These are phyloP conservation scores for Umbellularia californica DNA, from an alignment of 164 flowering plant species.

Conservation along the genomic window DNA sequence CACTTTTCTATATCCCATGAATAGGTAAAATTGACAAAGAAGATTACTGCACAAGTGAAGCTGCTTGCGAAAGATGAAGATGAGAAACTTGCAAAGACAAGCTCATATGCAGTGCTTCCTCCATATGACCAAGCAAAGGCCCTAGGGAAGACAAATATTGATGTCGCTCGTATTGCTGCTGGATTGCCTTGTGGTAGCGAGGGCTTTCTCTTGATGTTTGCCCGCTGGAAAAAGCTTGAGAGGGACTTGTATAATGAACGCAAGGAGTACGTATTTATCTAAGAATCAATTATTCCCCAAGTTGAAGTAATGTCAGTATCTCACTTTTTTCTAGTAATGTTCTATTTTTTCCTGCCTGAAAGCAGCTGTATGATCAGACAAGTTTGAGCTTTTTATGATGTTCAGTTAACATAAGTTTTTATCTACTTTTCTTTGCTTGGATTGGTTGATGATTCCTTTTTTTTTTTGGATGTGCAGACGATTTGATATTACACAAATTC, in stretches of 20 bases:
- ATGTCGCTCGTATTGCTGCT: conserved; percentile 92
- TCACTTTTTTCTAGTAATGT: background rate
- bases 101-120: conserved; percentile 65
- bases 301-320: background rate
- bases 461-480: conserved; percentile 54
- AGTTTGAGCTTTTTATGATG: background rate
- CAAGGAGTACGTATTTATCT: conserved; percentile 56
- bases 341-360: too few species aligned
- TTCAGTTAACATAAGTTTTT: background rate
- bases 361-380: background rate
- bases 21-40: conserved; percentile 79
- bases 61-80: conserved; percentile 86
- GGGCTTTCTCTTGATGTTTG: conserved; percentile 97
- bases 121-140: conserved; percentile 99
- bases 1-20: background rate
- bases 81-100: conserved; percentile 63
- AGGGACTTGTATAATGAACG: conserved; percentile 96
- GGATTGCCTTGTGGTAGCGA: conserved; percentile 99
- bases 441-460: conserved; percentile 3
- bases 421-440: background rate
- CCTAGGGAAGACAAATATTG: conserved; percentile 92
- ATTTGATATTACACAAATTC: conserved; percentile 95
- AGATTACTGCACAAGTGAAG: conserved; percentile 91
- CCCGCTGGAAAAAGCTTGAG: conserved; percentile 99
- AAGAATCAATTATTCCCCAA: background rate